phyloP scores from a whole-genome alignment of 257 asterid genomes.

The Solanum lycopersicoides region DNA sequence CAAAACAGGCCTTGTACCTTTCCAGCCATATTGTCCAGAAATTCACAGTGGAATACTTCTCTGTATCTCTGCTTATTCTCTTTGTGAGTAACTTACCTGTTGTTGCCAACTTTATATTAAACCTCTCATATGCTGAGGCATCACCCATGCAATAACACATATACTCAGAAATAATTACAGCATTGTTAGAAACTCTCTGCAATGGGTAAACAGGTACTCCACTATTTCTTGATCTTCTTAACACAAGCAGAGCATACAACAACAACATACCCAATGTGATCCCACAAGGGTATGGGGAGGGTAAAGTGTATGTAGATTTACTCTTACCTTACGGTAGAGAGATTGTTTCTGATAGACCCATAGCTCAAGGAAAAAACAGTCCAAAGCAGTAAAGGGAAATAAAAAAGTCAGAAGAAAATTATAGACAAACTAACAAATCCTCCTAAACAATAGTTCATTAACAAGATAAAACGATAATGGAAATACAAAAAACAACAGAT shows the following conservation, averaged over 20 bases:
- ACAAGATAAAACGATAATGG: not conserved
- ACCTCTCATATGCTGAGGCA: not conserved
- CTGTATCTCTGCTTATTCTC: not conserved
- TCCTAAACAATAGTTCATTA: not conserved
- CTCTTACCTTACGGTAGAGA: not conserved
- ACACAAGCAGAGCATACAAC: not conserved
- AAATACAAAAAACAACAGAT: not conserved
- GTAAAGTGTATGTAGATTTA: not conserved
- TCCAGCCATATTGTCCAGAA: not conserved
- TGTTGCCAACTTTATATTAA: not conserved
- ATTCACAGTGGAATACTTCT: not conserved
- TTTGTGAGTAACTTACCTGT: not conserved
- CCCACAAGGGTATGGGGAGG: not conserved
- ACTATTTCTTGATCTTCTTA: not conserved
- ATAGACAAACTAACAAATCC: not conserved
- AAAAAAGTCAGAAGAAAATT: not conserved
- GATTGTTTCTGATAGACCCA: not conserved
- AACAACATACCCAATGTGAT: not conserved
- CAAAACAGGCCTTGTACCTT: not conserved
- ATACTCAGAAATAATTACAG: not conserved
- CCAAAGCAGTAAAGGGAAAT: not conserved
- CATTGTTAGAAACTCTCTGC: not conserved
- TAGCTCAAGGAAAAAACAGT: not conserved
- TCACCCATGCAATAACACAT: not conserved
- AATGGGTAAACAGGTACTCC: not conserved